Conservation (phyloP, 768 basidiomycete species). For the Boletus eberwhitei region DNA sequence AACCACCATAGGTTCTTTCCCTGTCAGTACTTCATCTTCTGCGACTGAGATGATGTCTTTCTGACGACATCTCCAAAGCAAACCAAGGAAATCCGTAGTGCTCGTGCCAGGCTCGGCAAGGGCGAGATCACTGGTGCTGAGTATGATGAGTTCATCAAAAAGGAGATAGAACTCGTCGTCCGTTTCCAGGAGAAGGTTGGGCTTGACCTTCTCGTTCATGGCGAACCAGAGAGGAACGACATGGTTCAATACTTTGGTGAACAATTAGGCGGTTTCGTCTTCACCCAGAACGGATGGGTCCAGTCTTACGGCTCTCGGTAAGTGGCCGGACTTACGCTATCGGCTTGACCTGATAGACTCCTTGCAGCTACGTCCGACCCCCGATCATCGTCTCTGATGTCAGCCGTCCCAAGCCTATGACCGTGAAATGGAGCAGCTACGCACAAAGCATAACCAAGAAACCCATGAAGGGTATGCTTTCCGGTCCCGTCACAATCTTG, state of each 20-base stretch:
- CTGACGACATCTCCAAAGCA: constrained; percentile 48
- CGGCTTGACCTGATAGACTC: constrained; percentile 5
- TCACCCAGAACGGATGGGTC: constrained; percentile 99
- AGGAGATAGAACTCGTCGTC: constrained; percentile 91
- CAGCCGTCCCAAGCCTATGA: constrained; percentile 88
- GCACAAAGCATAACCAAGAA: constrained; percentile 90
- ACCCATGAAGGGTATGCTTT: constrained; percentile 99
- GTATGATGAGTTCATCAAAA: constrained; percentile 98
- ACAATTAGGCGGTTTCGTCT: constrained; percentile 90
- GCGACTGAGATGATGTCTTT: background rate
- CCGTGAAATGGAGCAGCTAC: constrained; percentile 95
- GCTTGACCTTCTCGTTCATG: constrained; percentile 96
- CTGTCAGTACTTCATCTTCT: constrained; percentile 44
- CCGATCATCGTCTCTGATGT: constrained; percentile 99
- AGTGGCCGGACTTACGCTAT: constrained; percentile 23
- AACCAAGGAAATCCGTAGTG: constrained; percentile 98
- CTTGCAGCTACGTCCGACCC: constrained; percentile 84
- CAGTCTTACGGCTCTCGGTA: constrained; percentile 98
- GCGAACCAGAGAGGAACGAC: constrained; percentile 98
- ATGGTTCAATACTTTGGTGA: constrained; percentile 99
- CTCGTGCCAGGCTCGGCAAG: constrained; percentile 94
- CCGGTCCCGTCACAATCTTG: constrained; percentile 96
- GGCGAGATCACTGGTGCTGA: constrained; percentile 79
- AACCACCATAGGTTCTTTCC: constrained; percentile 98
- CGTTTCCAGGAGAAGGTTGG: constrained; percentile 96